Evolutionary conservation across 495 filamentous ascomycete species (phyloP), one percentile per base, ranked within the genome.

Genomic region (Rhypophila decipiens): DNA sequence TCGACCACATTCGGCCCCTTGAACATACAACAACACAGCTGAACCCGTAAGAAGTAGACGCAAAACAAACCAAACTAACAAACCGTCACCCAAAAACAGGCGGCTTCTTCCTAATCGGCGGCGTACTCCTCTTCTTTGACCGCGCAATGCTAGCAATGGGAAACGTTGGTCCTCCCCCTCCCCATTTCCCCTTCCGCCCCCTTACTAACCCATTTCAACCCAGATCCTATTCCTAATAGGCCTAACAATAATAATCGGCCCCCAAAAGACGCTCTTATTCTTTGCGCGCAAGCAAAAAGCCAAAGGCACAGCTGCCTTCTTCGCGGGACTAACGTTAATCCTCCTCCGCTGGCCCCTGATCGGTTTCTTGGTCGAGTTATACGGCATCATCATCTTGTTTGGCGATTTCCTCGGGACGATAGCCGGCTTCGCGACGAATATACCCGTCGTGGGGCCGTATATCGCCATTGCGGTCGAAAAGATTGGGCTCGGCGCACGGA

Each of bases 181-280:
- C 77, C 29, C 78, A 81, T 54, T 85, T 84, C 79, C 80, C 79
- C 58, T 86, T 85, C 61, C 75, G 80, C 71, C 29, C 52, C 49
- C 39, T 35, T 39, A 4, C 24, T 44, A 10, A 22, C 27, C 15
- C 2, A 20, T 39, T 11, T 7, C 39, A 10, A 19, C 17, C 18
- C 50, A 90, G 85, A 94, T 98, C 70, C 88, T 98, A 70, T 96
- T 98, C 75, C 82, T 98, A 31, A 81, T 95, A 74, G 93, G 93
- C 65, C 77, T 98, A 4, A 93, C 89, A 24, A 82, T 96, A 29
- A 89, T 96, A 46, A 94, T 97, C 73, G 94, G 94, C n/a, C 73
- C 88, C 39, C 76, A 83, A 63, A 96, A 96, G 59, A 96, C 93
- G 5, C 67, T 87, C 27, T 69, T 82, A 65, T 98, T 98, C 78